These are phyloP conservation scores for Hypoxylon sp. DNA, from an alignment of 2,329 filamentous ascomycete genomes.

Conservation along the genomic window DNA sequence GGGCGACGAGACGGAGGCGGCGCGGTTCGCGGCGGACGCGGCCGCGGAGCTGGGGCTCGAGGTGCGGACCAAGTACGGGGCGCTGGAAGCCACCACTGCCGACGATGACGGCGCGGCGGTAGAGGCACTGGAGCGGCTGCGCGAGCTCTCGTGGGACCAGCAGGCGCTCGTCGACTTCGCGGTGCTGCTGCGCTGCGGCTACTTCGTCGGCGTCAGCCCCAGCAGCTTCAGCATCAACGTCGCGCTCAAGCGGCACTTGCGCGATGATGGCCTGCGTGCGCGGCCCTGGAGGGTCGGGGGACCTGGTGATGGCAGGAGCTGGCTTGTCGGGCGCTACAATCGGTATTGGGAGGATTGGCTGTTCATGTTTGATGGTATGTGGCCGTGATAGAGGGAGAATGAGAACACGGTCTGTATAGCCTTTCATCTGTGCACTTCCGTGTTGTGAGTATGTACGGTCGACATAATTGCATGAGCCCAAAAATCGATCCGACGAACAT, in stretches of 20 bases:
- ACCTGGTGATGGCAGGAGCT: slow-evolving; percentile 51
- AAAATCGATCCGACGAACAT: no score
- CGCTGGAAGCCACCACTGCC: no score
- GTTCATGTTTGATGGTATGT: slow-evolving; percentile 56
- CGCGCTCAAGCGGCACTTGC: slow-evolving; percentile 54
- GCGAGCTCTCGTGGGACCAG: slow-evolving; percentile 53
- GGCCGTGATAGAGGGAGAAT: no score
- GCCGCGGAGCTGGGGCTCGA: slow-evolving; percentile 37
- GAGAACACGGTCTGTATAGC: background rate
- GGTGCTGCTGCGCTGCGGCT: slow-evolving; percentile 49
- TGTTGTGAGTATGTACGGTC: background rate
- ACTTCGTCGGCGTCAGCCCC: slow-evolving; percentile 55
- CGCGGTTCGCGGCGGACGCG: slow-evolving; percentile 47
- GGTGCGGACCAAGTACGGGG: slow-evolving; percentile 50
- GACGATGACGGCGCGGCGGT: no score
- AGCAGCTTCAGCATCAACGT: slow-evolving; percentile 59
- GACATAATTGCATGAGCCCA: no score
- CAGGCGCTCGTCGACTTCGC: slow-evolving; percentile 53
- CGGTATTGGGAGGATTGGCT: slow-evolving; percentile 58
- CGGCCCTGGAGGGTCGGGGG: slow-evolving; percentile 52
- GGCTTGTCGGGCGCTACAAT: slow-evolving; percentile 52
- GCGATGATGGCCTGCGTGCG: slow-evolving; percentile 48
- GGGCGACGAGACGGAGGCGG: slow-evolving; percentile 52
- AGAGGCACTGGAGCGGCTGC: slow-evolving; percentile 39
- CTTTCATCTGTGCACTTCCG: background rate